Conservation (phyloP, 176 grass and related monocot species). For the Saccharum spontaneum region DNA sequence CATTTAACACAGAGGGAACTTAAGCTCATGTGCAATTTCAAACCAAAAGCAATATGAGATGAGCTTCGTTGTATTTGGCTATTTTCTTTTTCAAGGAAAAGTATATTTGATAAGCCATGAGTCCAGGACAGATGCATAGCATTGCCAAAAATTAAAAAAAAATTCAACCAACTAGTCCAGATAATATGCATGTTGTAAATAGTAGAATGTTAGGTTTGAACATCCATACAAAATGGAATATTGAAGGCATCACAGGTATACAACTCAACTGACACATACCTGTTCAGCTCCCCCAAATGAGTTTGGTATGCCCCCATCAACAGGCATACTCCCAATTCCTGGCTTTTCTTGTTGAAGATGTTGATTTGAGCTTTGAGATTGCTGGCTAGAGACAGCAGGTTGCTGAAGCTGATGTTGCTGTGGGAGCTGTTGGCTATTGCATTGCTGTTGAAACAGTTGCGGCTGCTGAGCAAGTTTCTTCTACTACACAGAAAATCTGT, state of each 20-base stretch:
- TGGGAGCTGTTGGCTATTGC: conserved; percentile 44
- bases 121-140: neutral
- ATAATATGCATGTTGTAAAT: too few species aligned
- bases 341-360: conserved; percentile 68
- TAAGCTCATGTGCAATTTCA: conserved; percentile 1
- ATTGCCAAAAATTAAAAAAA: too few species aligned
- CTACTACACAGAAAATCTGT: conserved; percentile 70
- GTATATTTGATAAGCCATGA: conserved; percentile 8
- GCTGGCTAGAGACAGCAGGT: conserved; percentile 68
- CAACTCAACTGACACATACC: conserved; percentile 34
- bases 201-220: too few species aligned
- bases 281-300: conserved; percentile 61
- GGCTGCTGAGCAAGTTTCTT: conserved; percentile 79
- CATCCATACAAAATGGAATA: conserved; percentile 24
- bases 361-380: conserved; percentile 72
- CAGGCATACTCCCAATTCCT: conserved; percentile 57
- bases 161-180: too few species aligned
- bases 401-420: conserved; percentile 63
- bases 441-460: conserved; percentile 56
- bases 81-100: neutral
- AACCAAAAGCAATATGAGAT: neutral
- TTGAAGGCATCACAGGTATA: neutral
- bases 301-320: conserved; percentile 61
- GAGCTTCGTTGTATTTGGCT: neutral
- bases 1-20: conserved; percentile 1